These are phyloP conservation scores for Boletus rufocinnamomeus DNA, from an alignment of 768 basidiomycete species.

Conservation along the genomic window DNA sequence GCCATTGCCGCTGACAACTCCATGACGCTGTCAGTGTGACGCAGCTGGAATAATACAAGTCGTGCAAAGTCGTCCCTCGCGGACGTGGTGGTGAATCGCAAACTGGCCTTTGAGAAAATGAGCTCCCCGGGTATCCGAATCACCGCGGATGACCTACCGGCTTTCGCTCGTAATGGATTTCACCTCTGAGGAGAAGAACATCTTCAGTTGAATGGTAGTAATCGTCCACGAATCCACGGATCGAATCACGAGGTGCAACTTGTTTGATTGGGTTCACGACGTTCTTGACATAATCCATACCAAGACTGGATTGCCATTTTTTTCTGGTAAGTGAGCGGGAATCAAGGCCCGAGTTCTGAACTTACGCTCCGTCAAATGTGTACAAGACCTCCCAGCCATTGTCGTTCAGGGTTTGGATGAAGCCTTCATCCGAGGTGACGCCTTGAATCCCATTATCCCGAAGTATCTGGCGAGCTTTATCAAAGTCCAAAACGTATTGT, in stretches of 20 bases:
- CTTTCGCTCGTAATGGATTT: slow-evolving; percentile 43
- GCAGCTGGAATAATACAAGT: slow-evolving; percentile 35
- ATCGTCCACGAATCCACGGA: slow-evolving; percentile 45
- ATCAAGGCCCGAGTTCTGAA: not conserved
- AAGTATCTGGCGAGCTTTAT: slow-evolving; percentile 26
- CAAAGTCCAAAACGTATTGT: slow-evolving; percentile 23
- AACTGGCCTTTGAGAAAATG: slow-evolving; percentile 28
- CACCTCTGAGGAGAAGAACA: slow-evolving; percentile 43
- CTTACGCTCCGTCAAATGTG: slow-evolving; percentile 44
- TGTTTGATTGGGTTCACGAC: slow-evolving; percentile 41
- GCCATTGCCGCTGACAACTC: slow-evolving; percentile 36
- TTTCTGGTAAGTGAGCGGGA: slow-evolving; percentile 9
- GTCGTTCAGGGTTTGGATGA: slow-evolving; percentile 32
- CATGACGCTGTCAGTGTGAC: slow-evolving; percentile 30
- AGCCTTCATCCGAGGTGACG: slow-evolving; percentile 30
- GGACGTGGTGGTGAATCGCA: slow-evolving; percentile 35
- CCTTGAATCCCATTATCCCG: slow-evolving; percentile 13
- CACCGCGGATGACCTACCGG: slow-evolving; percentile 31
- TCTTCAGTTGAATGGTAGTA: slow-evolving; percentile 37
- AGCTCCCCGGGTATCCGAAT: slow-evolving; percentile 7
- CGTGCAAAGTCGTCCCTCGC: slow-evolving; percentile 36
- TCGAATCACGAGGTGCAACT: slow-evolving; percentile 36
- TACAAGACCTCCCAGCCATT: slow-evolving; percentile 40
- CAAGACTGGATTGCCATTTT: slow-evolving; percentile 30
- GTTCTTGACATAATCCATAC: slow-evolving; percentile 46